Evolutionary conservation across 2,329 filamentous ascomycete genomes (phyloP), one percentile per base, ranked within the genome.

Genomic region (Orbilia blumenaviensis): DNA sequence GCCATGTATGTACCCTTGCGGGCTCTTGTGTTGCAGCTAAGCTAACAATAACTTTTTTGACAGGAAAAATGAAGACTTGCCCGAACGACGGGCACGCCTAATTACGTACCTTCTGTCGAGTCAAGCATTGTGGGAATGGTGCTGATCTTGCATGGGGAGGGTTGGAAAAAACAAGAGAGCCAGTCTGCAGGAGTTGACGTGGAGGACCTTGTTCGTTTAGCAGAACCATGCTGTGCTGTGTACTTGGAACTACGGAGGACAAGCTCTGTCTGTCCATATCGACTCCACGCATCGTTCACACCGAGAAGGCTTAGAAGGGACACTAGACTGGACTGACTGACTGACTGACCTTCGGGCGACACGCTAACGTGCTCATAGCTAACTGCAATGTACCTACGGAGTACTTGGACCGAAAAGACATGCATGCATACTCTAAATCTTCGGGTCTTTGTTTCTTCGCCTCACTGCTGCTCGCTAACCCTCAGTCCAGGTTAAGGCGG

Each of bases 401-500:
- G 12, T 41, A 27, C 18, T n/a, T n/a, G n/a, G n/a, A 75, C 54
- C 63, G 32, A 56, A 56, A 63, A 48, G 23, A 67, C 62, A 68
- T 67, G 71, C 71, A 75, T 75, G 71, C 48, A 54, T 66, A 64
- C 63, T 67, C 54, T 61, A 68, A 66, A 58, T 62, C 46, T 67
- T 75, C 63, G 71, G 71, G 62, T 75, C 71, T 75, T n/a, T n/a
- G n/a, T n/a, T 61, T 66, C 71, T 66, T 71, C 66, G 66, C 66
- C 66, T 71, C 66, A 71, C 50, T 71, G 44, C 66, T 71, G 29
- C 69, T 75, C 71, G 71, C 71, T 75, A 75, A 68, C 63, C 52
- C 46, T 75, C 56, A 68, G 69, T 74, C 69, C 71, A 67, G 63
- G 56, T 75, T 75, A 75, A 75, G 71, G 71, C 71, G 71, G 71